Percentiles rank a stretch among this genome's conserved stretches.
Evolutionary conservation across 2,329 filamentous ascomycete species (phyloP).

Genomic region (Sordariomycetes sp.): DNA sequence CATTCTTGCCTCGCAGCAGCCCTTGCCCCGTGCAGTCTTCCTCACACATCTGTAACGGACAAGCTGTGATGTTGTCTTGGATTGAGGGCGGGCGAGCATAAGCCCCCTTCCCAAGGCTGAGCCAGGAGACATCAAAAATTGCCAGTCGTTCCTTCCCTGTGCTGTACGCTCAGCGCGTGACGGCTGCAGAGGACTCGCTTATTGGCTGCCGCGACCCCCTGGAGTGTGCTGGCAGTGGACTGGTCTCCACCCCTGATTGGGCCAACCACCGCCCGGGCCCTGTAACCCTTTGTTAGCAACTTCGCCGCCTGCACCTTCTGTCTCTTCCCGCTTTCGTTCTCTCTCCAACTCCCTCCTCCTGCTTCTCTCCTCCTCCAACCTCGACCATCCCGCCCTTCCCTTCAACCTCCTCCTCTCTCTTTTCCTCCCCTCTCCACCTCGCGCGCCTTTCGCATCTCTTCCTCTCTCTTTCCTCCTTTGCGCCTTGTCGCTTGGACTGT

Average conservation of each 20-base stretch:
- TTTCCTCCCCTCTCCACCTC: constrained; percentile 4
- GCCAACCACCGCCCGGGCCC: not conserved
- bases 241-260: not conserved
- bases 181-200: too few relatives aligned
- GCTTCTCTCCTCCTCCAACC: constrained; percentile 1
- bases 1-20: too few relatives aligned
- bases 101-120: too few relatives aligned
- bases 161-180: too few relatives aligned
- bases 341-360: constrained; percentile 2
- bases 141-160: too few relatives aligned
- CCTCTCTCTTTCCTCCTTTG: constrained; percentile 6
- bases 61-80: too few relatives aligned
- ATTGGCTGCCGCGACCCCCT: not conserved
- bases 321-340: constrained; percentile 3
- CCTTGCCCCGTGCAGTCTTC: too few relatives aligned
- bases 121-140: too few relatives aligned
- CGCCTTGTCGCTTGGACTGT: constrained; percentile 1
- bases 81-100: too few relatives aligned
- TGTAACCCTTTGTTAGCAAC: constrained; percentile 1
- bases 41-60: too few relatives aligned
- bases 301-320: constrained; percentile 3
- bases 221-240: not conserved
- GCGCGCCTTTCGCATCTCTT: constrained; percentile 5
- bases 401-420: constrained; percentile 3
- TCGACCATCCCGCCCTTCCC: constrained; percentile 1